Percentiles rank a stretch among this genome's conserved stretches.
Conservation (phyloP, 73 alveolate species). For the Uronychia setigera region DNA sequence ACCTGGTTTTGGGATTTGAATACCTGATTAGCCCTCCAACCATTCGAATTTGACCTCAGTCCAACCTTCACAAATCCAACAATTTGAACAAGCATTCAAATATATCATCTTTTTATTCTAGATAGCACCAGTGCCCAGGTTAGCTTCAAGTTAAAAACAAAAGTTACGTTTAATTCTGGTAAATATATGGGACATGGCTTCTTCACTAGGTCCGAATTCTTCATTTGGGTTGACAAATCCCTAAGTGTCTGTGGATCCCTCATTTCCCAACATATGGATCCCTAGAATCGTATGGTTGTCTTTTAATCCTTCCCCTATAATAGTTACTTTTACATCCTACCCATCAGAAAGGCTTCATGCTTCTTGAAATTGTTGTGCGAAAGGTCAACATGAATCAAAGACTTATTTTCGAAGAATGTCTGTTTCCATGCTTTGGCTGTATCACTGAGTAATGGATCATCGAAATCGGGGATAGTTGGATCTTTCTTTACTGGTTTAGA, state of each 20-base stretch:
- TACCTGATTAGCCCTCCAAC: neutral
- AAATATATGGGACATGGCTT: conserved; percentile 28
- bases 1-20: conserved; percentile 43
- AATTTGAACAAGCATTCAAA: conserved; percentile 23
- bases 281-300: conserved; percentile 57
- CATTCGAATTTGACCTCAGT: conserved; percentile 39
- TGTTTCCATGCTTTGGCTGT: conserved; percentile 8
- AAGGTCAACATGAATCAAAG: conserved; percentile 50
- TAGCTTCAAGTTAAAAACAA: neutral
- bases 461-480: neutral
- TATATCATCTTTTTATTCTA: conserved; percentile 5
- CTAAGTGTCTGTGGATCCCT: conserved; percentile 34
- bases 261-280: conserved; percentile 47
- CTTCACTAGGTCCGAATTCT: neutral
- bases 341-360: conserved; percentile 68
- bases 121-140: conserved; percentile 14
- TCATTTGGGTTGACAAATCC: conserved; percentile 37
- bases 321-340: conserved; percentile 39
- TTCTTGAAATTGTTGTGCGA: conserved; percentile 41
- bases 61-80: conserved; percentile 68
- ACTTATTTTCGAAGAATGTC: conserved; percentile 17
- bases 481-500: neutral
- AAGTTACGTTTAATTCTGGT: conserved; percentile 45
- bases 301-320: conserved; percentile 47
- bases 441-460: neutral